Base-by-base conservation (phyloP, 352 stramenopile species). In the Globisporangium alternatum region DNA sequence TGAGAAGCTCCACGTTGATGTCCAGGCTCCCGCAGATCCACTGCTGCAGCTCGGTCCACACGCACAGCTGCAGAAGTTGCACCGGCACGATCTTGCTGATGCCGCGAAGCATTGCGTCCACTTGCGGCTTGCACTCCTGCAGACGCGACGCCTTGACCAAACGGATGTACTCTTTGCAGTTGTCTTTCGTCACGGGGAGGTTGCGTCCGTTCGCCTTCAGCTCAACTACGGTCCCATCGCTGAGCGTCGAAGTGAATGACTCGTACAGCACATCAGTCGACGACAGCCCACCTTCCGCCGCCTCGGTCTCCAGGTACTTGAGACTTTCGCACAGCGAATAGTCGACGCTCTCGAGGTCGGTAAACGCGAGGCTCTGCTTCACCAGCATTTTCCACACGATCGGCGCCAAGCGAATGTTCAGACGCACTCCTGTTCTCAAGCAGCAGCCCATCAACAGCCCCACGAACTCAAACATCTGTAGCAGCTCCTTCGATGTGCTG, bases 341-440 rank as follows among this genome's bases (percentile, higher is more conserved):
- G 37, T 89, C 81, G 28, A 93, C 75, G 51, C 76, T 80, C 35
- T 90, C 77, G 0, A 93, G 65, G 44, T 93, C 85, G 4, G 75
- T 62, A 8, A 85, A 70, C 15, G 72, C 59, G 3, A 91, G 64
- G n/a, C 68, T 88, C 56, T 93, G 82, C 43, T 90, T 86, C 33
- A 91, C 85, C 3, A 93, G 56, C 72, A 90, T 77, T 60, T 93
- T 93, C 85, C 85, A 93, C 39, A 91, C 75, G 17, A 91, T 72
- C 19, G 85, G 85, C 5, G 85, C 83, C 33, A 93, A 54, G 22
- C 81, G 81, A 45, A 93, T 69, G 31, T 90, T 90, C 35, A 93
- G 65, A 3, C 81, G 76, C 21, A 93, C 85, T 0, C 85, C 85
- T 5, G 85, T 93, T n/a, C 85, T 77, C 2, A 93, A 64, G 35